Evolutionary conservation across 2,329 filamentous ascomycete species (phyloP).

Genomic region (Hirsutella thompsonii): DNA sequence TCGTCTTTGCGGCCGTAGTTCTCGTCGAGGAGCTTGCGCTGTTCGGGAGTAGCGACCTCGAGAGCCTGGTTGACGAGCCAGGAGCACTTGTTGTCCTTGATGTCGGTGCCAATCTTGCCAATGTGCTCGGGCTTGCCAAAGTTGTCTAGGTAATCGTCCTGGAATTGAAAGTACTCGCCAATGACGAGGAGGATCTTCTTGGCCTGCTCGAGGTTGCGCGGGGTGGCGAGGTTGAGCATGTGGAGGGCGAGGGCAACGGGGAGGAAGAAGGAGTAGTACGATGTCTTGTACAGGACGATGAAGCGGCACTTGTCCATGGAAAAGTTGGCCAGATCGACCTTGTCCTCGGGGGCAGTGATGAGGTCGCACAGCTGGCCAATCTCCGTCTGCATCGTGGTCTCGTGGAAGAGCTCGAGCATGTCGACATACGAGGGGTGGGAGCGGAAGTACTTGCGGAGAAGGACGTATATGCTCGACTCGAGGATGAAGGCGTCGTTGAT

Average conservation of each 20-base stretch:
- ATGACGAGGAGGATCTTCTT: constrained; percentile 91
- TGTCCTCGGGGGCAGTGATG: constrained; percentile 88
- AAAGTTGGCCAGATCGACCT: constrained; percentile 90
- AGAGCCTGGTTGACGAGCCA: constrained; percentile 97
- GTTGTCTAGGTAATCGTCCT: constrained; percentile 98
- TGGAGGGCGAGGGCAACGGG: constrained; percentile 84
- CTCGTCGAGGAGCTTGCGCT: constrained; percentile 75
- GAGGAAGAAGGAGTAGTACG: constrained; percentile 98
- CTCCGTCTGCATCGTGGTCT: constrained; percentile 87
- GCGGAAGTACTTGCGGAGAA: constrained; percentile 91
- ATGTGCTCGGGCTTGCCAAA: constrained; percentile 87
- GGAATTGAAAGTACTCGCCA: constrained; percentile 98
- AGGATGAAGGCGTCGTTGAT: constrained; percentile 99
- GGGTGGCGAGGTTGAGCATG: constrained; percentile 73
- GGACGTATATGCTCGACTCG: constrained; percentile 76
- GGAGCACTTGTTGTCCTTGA: constrained; percentile 99
- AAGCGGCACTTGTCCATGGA: constrained; percentile 90
- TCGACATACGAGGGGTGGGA: constrained; percentile 79
- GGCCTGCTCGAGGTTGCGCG: constrained; percentile 77
- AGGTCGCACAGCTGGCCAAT: constrained; percentile 90
- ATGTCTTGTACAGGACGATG: constrained; percentile 99
- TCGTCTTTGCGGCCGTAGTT: constrained; percentile 92
- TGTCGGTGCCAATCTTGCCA: constrained; percentile 97
- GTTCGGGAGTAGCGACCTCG: constrained; percentile 64
- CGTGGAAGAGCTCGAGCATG: constrained; percentile 91